Evolutionary conservation across 306 rosid species (phyloP), one percentile per base, ranked within the genome.

Genomic region (Gastrolobium villosum): DNA sequence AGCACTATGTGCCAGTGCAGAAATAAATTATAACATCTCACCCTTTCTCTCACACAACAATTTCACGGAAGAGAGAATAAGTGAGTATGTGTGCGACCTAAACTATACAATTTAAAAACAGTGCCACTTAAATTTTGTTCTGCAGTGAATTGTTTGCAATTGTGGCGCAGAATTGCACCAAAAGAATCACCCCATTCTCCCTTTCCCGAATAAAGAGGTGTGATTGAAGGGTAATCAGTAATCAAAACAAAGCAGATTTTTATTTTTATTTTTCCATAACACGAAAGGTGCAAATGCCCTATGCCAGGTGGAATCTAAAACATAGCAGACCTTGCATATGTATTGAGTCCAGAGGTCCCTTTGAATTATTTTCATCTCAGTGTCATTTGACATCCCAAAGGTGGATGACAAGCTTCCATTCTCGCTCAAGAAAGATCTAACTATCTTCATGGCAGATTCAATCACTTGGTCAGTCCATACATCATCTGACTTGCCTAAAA

Each of bases 321-420:
- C 67, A 52, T 41, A 72, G n/a, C 78, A 77, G 37, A 86, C 98
- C 98, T 92, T 77, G 91, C 99, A 94, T 48, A 60, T 70, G 80
- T 92, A 89, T 81, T 84, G 99, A 53, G 95, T 89, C 99, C 99
- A 94, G 63, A 94, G 83, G 75, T 92, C 97, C 87, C 93, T 90
- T 75, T 84, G 90, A 10, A 78, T 75, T 57, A 78, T 55, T 68
- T 86, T 86, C 57, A 32, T 57, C 68, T 85, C 90, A 62, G 15
- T 46, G 82, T 52, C 71, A 44, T 70, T 75, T 63, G 77, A 71
- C 35, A 75, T 61, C 66, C 30, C 86, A 61, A 7, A 62, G 6
- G 72, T 70, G 20, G 85, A 67, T 26, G 78, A 62, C 56, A 56
- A 70, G 81, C 74, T 76, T 54, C 82, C 72, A 34, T 87, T 70